Conservation (phyloP, 352 stramenopile species). For the Globisporangium uncinulatum region DNA sequence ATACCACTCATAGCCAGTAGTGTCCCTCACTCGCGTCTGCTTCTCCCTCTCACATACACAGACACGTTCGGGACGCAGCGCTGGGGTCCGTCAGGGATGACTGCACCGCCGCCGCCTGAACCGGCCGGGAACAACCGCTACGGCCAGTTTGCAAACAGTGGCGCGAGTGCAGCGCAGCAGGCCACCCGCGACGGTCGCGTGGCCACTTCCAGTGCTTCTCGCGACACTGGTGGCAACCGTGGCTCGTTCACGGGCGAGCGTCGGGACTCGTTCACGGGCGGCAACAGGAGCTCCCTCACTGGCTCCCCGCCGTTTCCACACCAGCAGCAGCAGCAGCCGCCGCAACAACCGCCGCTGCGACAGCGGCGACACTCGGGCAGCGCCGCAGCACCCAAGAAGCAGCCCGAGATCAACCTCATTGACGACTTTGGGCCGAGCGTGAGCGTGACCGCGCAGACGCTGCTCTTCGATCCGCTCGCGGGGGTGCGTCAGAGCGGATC, state of each 20-base stretch:
- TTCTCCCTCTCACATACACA: constrained; percentile 5
- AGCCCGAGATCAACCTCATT: constrained; percentile 74
- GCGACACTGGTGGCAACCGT: constrained; percentile 17
- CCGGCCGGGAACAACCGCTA: constrained; percentile 11
- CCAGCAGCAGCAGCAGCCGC: constrained; percentile 18
- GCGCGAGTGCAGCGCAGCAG: constrained; percentile 2
- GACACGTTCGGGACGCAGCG: constrained; percentile 57
- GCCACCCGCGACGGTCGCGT: constrained; percentile 7
- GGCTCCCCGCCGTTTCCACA: constrained; percentile 13
- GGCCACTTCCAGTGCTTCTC: constrained; percentile 10
- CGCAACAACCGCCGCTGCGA: not conserved
- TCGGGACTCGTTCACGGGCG: constrained; percentile 1
- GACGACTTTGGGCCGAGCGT: constrained; percentile 61
- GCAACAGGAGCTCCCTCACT: constrained; percentile 4
- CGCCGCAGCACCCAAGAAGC: constrained; percentile 19
- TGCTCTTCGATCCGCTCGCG: constrained; percentile 73
- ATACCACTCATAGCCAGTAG: no score
- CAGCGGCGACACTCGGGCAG: not conserved
- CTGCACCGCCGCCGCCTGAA: constrained; percentile 17
- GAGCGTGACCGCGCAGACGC: constrained; percentile 51
- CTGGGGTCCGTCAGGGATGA: constrained; percentile 57
- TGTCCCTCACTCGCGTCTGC: not conserved
- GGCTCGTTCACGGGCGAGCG: constrained; percentile 14
- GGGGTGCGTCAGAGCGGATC: constrained; percentile 40
- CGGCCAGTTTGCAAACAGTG: not conserved